These are phyloP conservation scores for Vitis amurensis DNA, from an alignment of 164 flowering plant species.

Conservation along the genomic window DNA sequence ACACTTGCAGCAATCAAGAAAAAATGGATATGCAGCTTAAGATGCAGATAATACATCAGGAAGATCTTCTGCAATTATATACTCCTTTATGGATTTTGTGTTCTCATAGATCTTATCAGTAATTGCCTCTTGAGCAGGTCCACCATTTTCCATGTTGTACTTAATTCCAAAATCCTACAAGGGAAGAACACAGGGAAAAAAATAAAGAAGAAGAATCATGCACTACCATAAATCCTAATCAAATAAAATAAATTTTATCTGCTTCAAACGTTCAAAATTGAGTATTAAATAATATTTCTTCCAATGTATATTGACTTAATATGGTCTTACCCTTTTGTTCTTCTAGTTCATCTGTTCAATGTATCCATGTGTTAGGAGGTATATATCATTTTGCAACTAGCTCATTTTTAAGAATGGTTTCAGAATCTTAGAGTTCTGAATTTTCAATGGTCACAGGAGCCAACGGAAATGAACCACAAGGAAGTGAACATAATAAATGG, in stretches of 20 bases:
- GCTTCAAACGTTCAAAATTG: too few relatives aligned
- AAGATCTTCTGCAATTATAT: slow-evolving; percentile 74
- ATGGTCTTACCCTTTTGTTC: too few relatives aligned
- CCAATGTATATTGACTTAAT: too few relatives aligned
- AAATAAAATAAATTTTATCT: background rate
- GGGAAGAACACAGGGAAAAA: background rate
- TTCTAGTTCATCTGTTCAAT: too few relatives aligned
- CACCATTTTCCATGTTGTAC: slow-evolving; percentile 99
- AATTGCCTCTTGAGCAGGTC: slow-evolving; percentile 95
- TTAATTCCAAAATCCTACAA: slow-evolving; percentile 95
- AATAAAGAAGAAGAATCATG: background rate
- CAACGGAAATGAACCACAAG: too few relatives aligned
- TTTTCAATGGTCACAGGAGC: too few relatives aligned
- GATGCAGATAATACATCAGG: slow-evolving; percentile 64
- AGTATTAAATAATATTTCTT: too few relatives aligned
- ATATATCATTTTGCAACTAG: too few relatives aligned
- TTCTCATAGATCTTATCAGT: slow-evolving; percentile 90
- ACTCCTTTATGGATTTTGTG: slow-evolving; percentile 85
- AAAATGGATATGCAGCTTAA: background rate
- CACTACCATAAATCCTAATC: background rate
- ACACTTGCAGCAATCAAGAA: background rate
- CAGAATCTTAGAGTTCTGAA: too few relatives aligned
- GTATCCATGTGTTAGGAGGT: too few relatives aligned
- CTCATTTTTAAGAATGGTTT: too few relatives aligned
- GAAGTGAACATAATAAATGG: too few relatives aligned